phyloP scores from a whole-genome alignment of 1,284 basidiomycete genomes.

The Rhodofomes roseus region DNA sequence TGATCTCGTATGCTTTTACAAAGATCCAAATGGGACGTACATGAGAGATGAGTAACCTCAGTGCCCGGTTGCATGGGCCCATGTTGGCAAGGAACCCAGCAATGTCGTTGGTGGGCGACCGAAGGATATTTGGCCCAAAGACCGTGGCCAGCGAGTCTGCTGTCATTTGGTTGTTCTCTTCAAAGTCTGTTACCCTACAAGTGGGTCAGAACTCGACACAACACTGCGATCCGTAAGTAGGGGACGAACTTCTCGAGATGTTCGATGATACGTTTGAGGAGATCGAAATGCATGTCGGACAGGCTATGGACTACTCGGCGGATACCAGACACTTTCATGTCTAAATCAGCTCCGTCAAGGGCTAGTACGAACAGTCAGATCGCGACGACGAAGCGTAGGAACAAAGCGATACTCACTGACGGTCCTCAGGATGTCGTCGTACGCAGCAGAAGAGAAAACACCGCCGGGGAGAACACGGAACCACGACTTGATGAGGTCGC shows the following conservation, averaged over 20 bases:
- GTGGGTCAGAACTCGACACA: conserved; percentile 1
- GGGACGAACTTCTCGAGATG: conserved; percentile 71
- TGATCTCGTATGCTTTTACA: neutral
- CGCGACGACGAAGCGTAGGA: neutral
- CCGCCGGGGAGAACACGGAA: conserved; percentile 77
- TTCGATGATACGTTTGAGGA: conserved; percentile 71
- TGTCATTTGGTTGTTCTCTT: conserved; percentile 85
- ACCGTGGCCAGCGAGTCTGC: conserved; percentile 79
- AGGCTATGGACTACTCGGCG: conserved; percentile 64
- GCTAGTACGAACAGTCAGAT: neutral
- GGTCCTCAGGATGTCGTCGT: conserved; percentile 63
- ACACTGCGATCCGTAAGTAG: neutral
- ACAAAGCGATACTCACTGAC: conserved; percentile 48
- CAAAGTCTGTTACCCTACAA: conserved; percentile 74
- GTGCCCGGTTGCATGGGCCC: conserved; percentile 69
- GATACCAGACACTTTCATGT: conserved; percentile 59
- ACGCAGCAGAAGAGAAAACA: conserved; percentile 67
- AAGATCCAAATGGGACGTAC: conserved; percentile 37
- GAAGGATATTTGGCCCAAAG: conserved; percentile 75
- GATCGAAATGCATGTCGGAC: conserved; percentile 68
- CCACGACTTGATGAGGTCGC: conserved; percentile 81
- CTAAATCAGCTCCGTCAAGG: conserved; percentile 36
- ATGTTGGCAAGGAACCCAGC: conserved; percentile 74
- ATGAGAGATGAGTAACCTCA: conserved; percentile 76
- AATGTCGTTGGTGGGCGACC: conserved; percentile 71